Conservation (phyloP, 1,139 yeast species). For the Candida tropicalis region DNA sequence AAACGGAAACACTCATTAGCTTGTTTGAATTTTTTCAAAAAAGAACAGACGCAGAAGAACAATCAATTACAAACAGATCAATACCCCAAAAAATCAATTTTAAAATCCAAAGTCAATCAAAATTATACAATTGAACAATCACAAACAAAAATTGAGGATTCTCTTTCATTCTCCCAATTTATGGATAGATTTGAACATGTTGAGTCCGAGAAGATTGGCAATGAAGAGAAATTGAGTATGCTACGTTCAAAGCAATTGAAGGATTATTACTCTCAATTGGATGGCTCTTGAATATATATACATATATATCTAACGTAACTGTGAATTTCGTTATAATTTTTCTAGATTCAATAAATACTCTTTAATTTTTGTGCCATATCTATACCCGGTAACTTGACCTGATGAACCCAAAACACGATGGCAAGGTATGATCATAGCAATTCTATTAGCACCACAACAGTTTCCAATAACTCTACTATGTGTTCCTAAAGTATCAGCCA, state of each 20-base stretch:
- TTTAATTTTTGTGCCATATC: constrained; percentile 25
- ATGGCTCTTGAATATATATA: not conserved
- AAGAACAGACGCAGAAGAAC: constrained; percentile 1
- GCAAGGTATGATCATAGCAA: constrained; percentile 29
- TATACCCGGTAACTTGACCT: constrained; percentile 25
- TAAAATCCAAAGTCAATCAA: constrained; percentile 24
- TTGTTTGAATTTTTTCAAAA: constrained; percentile 6
- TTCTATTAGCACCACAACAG: constrained; percentile 26
- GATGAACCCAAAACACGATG: constrained; percentile 25
- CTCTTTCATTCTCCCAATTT: constrained; percentile 14
- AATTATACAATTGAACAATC: constrained; percentile 24
- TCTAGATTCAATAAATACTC: constrained; percentile 15
- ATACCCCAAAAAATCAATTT: constrained; percentile 20
- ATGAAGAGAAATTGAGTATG: constrained; percentile 19
- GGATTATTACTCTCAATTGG: constrained; percentile 21
- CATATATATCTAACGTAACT: no score
- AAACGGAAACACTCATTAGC: constrained; percentile 10
- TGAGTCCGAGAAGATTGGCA: constrained; percentile 21
- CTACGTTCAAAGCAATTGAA: constrained; percentile 22
- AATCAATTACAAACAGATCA: not conserved
- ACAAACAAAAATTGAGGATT: constrained; percentile 20
- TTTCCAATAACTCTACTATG: constrained; percentile 27
- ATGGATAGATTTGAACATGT: constrained; percentile 23
- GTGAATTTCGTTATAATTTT: no score
- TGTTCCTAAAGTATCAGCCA: constrained; percentile 21